Conservation (phyloP, 2,329 filamentous ascomycete genomes). For the Aspergillus sp. region DNA sequence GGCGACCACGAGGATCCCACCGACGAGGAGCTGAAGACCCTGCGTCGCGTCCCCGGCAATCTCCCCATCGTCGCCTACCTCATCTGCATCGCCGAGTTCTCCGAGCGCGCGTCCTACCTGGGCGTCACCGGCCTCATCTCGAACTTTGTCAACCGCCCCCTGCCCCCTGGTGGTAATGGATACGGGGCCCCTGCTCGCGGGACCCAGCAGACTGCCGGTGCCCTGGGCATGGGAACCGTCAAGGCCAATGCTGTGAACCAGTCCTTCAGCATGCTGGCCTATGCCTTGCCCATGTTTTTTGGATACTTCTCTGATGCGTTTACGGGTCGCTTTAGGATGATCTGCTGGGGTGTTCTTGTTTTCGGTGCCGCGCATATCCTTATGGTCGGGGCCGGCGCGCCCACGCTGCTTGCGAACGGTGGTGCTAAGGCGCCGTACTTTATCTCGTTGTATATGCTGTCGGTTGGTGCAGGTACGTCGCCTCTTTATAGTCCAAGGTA, state of each 20-base stretch:
- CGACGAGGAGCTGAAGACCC: constrained; percentile 45
- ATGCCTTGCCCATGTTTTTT: constrained; percentile 54
- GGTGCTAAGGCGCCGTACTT: constrained; percentile 34
- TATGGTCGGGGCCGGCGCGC: constrained; percentile 28
- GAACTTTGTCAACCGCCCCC: constrained; percentile 62
- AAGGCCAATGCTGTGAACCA: constrained; percentile 57
- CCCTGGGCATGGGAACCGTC: constrained; percentile 58
- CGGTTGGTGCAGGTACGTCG: constrained; percentile 36
- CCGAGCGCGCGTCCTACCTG: constrained; percentile 62
- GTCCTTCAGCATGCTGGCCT: constrained; percentile 51
- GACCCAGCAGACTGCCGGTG: constrained; percentile 54
- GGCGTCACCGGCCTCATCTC: constrained; percentile 56
- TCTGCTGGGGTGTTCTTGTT: constrained; percentile 39
- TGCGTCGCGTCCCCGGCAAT: constrained; percentile 52
- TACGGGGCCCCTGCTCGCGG: constrained; percentile 35
- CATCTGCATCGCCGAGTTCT: constrained; percentile 61
- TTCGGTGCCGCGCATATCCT: constrained; percentile 38
- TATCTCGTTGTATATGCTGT: constrained; percentile 31
- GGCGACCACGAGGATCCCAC: constrained; percentile 37
- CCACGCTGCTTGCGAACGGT: not conserved
- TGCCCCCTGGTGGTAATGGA: constrained; percentile 50
- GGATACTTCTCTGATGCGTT: constrained; percentile 13
- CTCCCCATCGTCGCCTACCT: constrained; percentile 56
- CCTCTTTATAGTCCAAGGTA: not conserved
- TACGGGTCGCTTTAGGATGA: constrained; percentile 31